A percentile compares a stretch with the other conserved stretches of the same genome.
Evolutionary conservation across 768 basidiomycete genomes (phyloP).

Genomic region (Gloeopeniophorella convolvens): DNA sequence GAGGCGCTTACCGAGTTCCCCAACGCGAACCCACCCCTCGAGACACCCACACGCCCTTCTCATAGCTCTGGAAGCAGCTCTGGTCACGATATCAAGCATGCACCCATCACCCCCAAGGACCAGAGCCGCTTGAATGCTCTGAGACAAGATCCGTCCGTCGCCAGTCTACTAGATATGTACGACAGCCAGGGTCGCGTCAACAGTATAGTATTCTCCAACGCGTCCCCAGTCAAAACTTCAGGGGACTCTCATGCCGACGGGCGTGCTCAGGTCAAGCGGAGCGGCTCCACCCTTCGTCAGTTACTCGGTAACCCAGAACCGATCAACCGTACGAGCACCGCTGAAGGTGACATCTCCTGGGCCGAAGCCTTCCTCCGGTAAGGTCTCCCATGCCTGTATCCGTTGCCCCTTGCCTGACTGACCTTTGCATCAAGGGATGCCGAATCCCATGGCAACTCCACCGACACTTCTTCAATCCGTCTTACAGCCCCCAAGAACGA

Average conservation of each 20-base stretch:
- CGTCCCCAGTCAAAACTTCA: conserved; percentile 31
- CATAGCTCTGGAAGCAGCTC: conserved; percentile 19
- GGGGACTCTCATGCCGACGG: conserved; percentile 30
- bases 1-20: conserved; percentile 62
- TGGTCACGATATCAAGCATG: conserved; percentile 26
- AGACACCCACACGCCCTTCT: conserved; percentile 22
- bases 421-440: conserved; percentile 35
- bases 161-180: conserved; percentile 64
- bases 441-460: conserved; percentile 33
- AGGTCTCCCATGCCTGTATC: neutral
- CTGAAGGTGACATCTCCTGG: conserved; percentile 79
- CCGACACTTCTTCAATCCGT: conserved; percentile 41
- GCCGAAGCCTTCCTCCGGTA: conserved; percentile 71
- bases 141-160: conserved; percentile 74
- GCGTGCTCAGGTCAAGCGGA: conserved; percentile 49
- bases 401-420: neutral
- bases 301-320: conserved; percentile 51
- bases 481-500: conserved; percentile 46
- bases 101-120: conserved; percentile 38
- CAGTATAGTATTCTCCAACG: conserved; percentile 58
- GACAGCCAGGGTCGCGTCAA: conserved; percentile 65
- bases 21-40: conserved; percentile 45
- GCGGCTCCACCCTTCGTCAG: conserved; percentile 68
- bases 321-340: conserved; percentile 29
- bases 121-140: conserved; percentile 50